Evolutionary conservation across 2,329 filamentous ascomycete species (phyloP).

Genomic region (Cladosporium sp.): DNA sequence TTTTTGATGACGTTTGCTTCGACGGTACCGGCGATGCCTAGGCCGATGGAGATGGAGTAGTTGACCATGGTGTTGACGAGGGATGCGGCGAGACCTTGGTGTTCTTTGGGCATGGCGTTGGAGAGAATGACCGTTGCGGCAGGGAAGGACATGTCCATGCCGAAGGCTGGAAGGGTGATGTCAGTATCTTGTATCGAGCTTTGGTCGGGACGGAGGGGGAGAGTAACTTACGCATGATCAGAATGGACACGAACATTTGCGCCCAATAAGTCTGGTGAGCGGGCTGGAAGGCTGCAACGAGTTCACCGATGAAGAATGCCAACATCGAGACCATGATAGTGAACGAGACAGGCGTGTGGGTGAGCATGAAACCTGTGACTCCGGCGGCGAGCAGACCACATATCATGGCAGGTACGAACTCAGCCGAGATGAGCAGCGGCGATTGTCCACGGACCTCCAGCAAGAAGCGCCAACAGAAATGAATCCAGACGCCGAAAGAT

Average conservation of each 20-base stretch:
- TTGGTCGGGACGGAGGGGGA: constrained; percentile 26
- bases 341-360: constrained; percentile 34
- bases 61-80: constrained; percentile 64
- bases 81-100: constrained; percentile 51
- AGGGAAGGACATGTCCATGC: constrained; percentile 66
- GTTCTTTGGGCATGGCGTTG: constrained; percentile 44
- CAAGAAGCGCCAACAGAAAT: constrained; percentile 32
- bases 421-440: constrained; percentile 31
- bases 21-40: constrained; percentile 64
- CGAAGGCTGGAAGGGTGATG: constrained; percentile 27
- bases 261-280: constrained; percentile 60
- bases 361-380: constrained; percentile 35
- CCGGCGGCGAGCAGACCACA: constrained; percentile 34
- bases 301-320: constrained; percentile 40
- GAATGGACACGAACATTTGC: constrained; percentile 55
- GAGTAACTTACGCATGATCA: constrained; percentile 41
- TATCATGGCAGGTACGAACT: constrained; percentile 32
- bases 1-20: constrained; percentile 46
- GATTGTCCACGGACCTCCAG: constrained; percentile 29
- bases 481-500: constrained; percentile 34
- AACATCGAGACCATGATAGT: constrained; percentile 36
- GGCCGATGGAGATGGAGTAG: constrained; percentile 62
- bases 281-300: constrained; percentile 45
- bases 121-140: constrained; percentile 58
- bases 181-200: background rate